A percentile compares a stretch with the other conserved stretches of the same genome.
Conservation (phyloP, 2,329 filamentous ascomycete species). For the Macrophomina phaseolina region DNA sequence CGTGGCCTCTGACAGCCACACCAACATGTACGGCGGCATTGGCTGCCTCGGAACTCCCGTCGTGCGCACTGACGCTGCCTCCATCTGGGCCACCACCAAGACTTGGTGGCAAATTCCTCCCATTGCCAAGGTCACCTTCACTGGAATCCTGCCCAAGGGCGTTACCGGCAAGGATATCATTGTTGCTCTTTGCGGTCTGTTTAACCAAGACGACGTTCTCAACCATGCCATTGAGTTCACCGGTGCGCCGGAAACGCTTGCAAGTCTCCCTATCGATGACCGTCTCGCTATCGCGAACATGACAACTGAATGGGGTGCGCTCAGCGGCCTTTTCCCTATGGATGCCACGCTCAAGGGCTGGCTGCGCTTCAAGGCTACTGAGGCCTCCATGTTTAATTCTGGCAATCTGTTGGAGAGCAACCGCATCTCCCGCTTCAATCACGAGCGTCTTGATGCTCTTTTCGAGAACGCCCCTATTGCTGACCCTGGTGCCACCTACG, state of each 20-base stretch:
- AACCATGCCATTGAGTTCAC: constrained; percentile 92
- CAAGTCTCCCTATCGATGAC: constrained; percentile 73
- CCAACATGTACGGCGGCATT: constrained; percentile 83
- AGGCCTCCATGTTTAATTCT: constrained; percentile 65
- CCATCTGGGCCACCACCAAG: constrained; percentile 79
- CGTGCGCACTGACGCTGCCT: constrained; percentile 85
- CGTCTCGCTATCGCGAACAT: constrained; percentile 80
- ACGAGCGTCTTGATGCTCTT: constrained; percentile 74
- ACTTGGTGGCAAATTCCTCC: constrained; percentile 93
- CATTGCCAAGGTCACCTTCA: constrained; percentile 79
- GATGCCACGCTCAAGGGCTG: constrained; percentile 74
- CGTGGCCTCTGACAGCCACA: constrained; percentile 80
- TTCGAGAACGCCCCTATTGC: constrained; percentile 69
- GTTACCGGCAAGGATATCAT: constrained; percentile 96
- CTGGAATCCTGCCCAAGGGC: constrained; percentile 74
- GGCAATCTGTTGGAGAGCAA: constrained; percentile 54
- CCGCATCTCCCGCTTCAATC: constrained; percentile 68
- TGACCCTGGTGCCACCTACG: constrained; percentile 79
- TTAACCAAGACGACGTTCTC: constrained; percentile 85
- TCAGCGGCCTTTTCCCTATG: constrained; percentile 80
- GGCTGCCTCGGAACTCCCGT: constrained; percentile 79
- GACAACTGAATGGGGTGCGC: constrained; percentile 80
- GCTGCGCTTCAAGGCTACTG: constrained; percentile 78
- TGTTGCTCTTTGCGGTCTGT: constrained; percentile 82
- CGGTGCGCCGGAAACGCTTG: constrained; percentile 78